Base-by-base conservation (phyloP, 2,329 filamentous ascomycete species). In the Penicillium glabrum region DNA sequence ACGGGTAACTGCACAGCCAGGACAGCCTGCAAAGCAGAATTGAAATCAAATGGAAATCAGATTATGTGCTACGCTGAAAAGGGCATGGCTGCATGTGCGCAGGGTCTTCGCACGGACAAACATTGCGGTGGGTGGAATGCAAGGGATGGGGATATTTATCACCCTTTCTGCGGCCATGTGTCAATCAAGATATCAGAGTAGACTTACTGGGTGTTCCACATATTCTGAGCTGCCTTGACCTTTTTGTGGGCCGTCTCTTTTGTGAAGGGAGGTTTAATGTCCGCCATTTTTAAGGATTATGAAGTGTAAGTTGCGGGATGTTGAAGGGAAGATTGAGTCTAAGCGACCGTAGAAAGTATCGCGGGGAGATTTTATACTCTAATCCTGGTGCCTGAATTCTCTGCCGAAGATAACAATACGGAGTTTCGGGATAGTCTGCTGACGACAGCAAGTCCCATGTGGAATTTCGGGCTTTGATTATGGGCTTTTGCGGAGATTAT, bases 211-310 rank as follows among this genome's bases (percentile, higher is more conserved):
- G 86, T 88, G 68, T 96, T 96, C 91, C 91, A 96, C 3, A 88
- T 79, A 70, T 91, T 84, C 70, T 96, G 91, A 0, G 90, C 91
- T 19, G 86, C 87, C 76, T 96, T 96, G 61, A 96, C 91, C 72
- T 96, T 96, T 57, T 81, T 78, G 16, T 78, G 77, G 2, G 91
- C 91, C 1, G 86, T 88, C 69, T 90, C 87, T 24, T 83, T 79
- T 4, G 86, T 93, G 71, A 92, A 96, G 0, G 91, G 91, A 4
- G 91, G 91, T 48, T 71, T 75, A 33, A 77, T 61, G 51, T 72
- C 68, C 3, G 75, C 74, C 76, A 78, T 78, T 24, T 19, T 53
- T 33, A 33, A 13, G 23, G 5, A 23, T 29, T 9, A 10, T 6
- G 21, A 13, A 21, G 24, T 48, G 27, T 19, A 14, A 23, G 27